Conservation (phyloP, 805 yeast species). For the Jamesozyma jinghongensis region DNA sequence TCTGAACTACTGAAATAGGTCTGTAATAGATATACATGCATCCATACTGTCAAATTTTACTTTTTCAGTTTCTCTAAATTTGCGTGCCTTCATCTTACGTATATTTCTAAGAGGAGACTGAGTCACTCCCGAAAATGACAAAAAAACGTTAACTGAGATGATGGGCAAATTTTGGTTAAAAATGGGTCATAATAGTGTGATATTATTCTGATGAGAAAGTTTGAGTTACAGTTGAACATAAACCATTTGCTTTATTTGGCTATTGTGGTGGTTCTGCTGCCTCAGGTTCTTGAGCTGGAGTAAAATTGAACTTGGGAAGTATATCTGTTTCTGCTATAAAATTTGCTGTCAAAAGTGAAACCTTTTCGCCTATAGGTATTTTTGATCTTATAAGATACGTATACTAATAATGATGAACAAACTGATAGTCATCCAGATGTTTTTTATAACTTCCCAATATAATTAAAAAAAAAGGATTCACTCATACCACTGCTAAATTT, state of each 20-base stretch:
- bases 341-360: slow-evolving; percentile 26
- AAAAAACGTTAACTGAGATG: too few species aligned
- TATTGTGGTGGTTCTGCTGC: slow-evolving; percentile 46
- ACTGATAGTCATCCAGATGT: slow-evolving; percentile 1
- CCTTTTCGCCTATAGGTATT: slow-evolving; percentile 35
- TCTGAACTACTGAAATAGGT: too few species aligned
- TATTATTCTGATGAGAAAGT: too few species aligned
- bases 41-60: too few species aligned
- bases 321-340: slow-evolving; percentile 22
- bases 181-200: too few species aligned
- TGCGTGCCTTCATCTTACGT: too few species aligned
- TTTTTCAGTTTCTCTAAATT: too few species aligned
- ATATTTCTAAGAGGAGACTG: too few species aligned
- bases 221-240: too few species aligned
- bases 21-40: too few species aligned
- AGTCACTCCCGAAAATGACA: too few species aligned
- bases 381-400: slow-evolving; percentile 57
- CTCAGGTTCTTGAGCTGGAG: slow-evolving; percentile 44
- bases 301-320: slow-evolving; percentile 44
- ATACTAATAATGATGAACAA: slow-evolving; percentile 26
- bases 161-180: too few species aligned
- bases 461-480: slow-evolving; percentile 26
- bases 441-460: slow-evolving; percentile 13
- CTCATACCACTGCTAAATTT: slow-evolving; percentile 36
- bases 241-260: slow-evolving; percentile 33